Base-by-base conservation (phyloP, 2,329 filamentous ascomycete genomes). In the Pseudogymnoascus sp. region DNA sequence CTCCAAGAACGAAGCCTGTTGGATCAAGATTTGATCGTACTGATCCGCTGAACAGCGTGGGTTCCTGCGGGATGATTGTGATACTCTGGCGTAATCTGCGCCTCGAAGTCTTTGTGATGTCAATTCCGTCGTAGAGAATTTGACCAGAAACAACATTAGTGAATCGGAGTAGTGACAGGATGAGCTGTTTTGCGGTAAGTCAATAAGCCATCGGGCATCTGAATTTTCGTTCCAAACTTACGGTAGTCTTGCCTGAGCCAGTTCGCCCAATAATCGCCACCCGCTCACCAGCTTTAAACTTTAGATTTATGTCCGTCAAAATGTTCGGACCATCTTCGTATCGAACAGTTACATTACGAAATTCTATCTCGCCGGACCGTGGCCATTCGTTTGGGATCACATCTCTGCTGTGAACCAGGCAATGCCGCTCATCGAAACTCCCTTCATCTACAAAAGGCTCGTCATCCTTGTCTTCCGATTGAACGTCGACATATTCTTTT, bases 181-280 rank as follows among this genome's bases (percentile, higher is more conserved):
- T 34, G 31, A 34, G 31, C 31, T 34, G 31, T 34, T 34, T 34
- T 11, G 31, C 31, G 31, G 31, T 34, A 34, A 11, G 31, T 34
- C 31, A 34, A 23, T 23, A 23, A 23, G 31, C 31, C 31, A 34
- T 34, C 31, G 31, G 9, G 8, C 31, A 34, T 34, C 31, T 34
- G 9, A 34, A 34, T 8, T 9, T 34, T 34, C 1, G 88, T 74
- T 0, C 85, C 85, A 1, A 93, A 82, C 0, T 34, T 34, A 34
- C 31, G 31, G 91, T 96, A 60, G 88, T 91, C 75, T 96, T 96
- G 3, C 91, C 91, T 3, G 88, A 91, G 0, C 89, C 87, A 0
- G 91, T 96, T 8, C 91, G 85, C 1, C 91, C 91, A 9, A 93
- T 88, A 18, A 96, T 81, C 0, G 90, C 91, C 0, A 90, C 90